Conservation (phyloP, 2,329 filamentous ascomycete species). For the Zopfia rhizophila region DNA sequence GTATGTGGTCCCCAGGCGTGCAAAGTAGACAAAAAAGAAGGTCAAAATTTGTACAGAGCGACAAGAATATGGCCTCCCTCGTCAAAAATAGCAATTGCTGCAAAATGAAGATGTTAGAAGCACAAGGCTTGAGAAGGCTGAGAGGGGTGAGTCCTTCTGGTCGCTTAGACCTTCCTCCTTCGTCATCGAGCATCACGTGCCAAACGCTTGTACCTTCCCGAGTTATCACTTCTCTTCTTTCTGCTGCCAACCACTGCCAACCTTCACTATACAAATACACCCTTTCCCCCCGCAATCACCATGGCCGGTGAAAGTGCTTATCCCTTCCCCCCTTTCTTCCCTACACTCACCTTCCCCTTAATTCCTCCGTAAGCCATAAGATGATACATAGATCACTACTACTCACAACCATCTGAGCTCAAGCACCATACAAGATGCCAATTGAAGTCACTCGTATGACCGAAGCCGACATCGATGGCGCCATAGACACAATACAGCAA, state of each 20-base stretch:
- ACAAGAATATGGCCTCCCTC: no score
- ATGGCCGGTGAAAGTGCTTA: slow-evolving; percentile 21
- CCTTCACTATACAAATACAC: slow-evolving; percentile 8
- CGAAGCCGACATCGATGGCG: slow-evolving; percentile 69
- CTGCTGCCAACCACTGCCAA: no score
- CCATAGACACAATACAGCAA: slow-evolving; percentile 72
- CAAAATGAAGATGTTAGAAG: no score
- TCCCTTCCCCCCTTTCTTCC: not conserved
- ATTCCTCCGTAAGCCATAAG: slow-evolving; percentile 7
- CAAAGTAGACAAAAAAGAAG: no score
- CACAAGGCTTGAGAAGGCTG: no score
- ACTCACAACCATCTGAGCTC: not conserved
- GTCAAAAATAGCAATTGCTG: no score
- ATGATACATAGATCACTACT: slow-evolving; percentile 5
- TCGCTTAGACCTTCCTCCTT: slow-evolving; percentile 10
- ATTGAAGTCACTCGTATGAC: slow-evolving; percentile 67
- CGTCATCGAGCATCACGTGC: slow-evolving; percentile 11
- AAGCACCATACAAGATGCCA: slow-evolving; percentile 40
- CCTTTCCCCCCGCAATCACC: slow-evolving; percentile 20
- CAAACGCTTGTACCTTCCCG: slow-evolving; percentile 11
- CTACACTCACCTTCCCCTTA: not conserved
- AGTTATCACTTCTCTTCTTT: slow-evolving; percentile 13
- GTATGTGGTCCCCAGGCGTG: no score
- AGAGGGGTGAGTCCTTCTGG: no score
- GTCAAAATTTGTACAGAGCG: no score